Evolutionary conservation across 768 basidiomycete species (phyloP).

Genomic region (Mycena vitilis): DNA sequence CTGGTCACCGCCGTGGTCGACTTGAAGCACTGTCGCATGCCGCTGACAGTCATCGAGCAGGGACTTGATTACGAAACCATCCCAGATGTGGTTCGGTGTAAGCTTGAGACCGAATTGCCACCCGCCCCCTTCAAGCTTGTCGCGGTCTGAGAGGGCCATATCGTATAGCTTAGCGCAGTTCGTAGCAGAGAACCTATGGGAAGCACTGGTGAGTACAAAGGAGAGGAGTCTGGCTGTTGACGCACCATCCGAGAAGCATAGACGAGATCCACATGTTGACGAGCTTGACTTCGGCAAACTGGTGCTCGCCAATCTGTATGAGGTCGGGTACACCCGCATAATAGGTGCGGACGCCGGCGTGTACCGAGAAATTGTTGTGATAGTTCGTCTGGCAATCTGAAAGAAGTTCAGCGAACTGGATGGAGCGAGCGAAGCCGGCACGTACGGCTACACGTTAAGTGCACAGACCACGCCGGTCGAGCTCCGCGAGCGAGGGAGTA

Average conservation of each 20-base stretch:
- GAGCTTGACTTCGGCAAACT: constrained; percentile 39
- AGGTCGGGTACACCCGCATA: constrained; percentile 36
- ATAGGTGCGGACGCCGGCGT: constrained; percentile 34
- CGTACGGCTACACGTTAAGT: constrained; percentile 39
- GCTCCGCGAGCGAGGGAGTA: constrained; percentile 29
- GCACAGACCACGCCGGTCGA: constrained; percentile 39
- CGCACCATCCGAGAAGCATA: constrained; percentile 38
- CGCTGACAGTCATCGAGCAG: constrained; percentile 41
- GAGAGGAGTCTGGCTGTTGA: no score
- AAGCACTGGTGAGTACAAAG: no score
- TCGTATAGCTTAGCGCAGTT: constrained; percentile 36
- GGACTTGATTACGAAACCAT: constrained; percentile 41
- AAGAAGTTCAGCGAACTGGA: neutral
- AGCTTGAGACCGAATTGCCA: constrained; percentile 39
- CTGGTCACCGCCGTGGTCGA: constrained; percentile 42
- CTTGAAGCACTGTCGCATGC: constrained; percentile 25
- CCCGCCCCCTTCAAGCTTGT: constrained; percentile 17
- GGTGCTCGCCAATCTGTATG: constrained; percentile 42
- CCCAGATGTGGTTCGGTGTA: constrained; percentile 45
- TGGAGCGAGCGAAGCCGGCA: neutral
- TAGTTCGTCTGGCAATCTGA: constrained; percentile 39
- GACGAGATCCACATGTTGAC: constrained; percentile 31
- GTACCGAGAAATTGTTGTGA: constrained; percentile 38
- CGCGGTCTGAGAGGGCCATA: constrained; percentile 19
- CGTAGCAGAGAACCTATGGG: constrained; percentile 33